phyloP scores from a whole-genome alignment of 1,284 basidiomycete species.

The Sparassis latifolia region DNA sequence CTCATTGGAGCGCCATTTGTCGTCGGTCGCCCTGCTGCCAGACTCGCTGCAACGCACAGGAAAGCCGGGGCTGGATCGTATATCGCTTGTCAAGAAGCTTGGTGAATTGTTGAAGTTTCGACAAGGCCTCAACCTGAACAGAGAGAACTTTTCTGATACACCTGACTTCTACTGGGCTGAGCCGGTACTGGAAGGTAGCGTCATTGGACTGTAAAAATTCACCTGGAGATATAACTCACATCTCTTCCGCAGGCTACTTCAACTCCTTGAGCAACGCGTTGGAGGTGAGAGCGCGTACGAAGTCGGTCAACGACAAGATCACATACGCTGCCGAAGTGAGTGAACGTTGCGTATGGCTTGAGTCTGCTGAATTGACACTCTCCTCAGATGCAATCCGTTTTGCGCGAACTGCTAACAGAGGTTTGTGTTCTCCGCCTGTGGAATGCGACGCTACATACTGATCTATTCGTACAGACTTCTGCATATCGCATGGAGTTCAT shows the following conservation, averaged over 20 bases:
- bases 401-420: slow-evolving; percentile 76
- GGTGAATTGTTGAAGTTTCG: slow-evolving; percentile 85
- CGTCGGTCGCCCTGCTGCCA: slow-evolving; percentile 74
- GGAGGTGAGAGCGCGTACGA: slow-evolving; percentile 76
- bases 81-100: slow-evolving; percentile 80
- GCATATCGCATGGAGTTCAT: slow-evolving; percentile 87
- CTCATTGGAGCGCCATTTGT: slow-evolving; percentile 75
- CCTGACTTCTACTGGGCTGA: slow-evolving; percentile 92
- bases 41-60: slow-evolving; percentile 71
- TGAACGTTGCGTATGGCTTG: slow-evolving; percentile 3
- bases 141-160: slow-evolving; percentile 84
- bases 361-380: not conserved
- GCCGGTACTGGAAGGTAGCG: slow-evolving; percentile 75
- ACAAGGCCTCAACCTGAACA: slow-evolving; percentile 81
- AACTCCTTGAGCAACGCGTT: slow-evolving; percentile 75
- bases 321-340: slow-evolving; percentile 85
- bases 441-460: not conserved
- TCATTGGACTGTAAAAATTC: not conserved
- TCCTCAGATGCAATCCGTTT: slow-evolving; percentile 56
- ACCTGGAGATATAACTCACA: not conserved
- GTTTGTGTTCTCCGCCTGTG: slow-evolving; percentile 27
- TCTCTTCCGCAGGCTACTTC: slow-evolving; percentile 61
- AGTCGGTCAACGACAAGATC: slow-evolving; percentile 85
- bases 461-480: slow-evolving; percentile 50
- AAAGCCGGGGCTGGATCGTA: slow-evolving; percentile 72